Evolutionary conservation across 2,329 filamentous ascomycete species (phyloP).

Genomic region (Fusarium luffae): DNA sequence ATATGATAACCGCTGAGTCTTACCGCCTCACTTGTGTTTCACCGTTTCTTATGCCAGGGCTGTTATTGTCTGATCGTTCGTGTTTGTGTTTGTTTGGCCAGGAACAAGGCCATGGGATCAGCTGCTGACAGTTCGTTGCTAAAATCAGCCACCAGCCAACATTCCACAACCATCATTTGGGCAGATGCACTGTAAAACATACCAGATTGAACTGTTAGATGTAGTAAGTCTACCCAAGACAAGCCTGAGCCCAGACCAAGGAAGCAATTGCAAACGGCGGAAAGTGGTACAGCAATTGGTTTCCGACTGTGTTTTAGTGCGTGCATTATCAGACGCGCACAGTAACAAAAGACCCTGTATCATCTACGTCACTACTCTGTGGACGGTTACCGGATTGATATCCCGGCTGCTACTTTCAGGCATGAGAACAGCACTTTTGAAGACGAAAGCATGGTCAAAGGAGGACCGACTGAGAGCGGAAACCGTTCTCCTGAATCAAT

Average conservation of each 20-base stretch:
- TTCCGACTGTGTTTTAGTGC: constrained; percentile 35
- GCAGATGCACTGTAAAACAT: not conserved
- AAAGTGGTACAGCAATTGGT: constrained; percentile 9
- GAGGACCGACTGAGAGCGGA: not conserved
- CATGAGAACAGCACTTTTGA: not conserved
- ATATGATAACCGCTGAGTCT: not conserved
- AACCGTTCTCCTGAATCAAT: not conserved
- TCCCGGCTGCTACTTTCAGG: not conserved
- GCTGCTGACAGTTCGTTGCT: not conserved
- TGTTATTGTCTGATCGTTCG: not conserved
- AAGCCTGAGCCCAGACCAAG: not conserved
- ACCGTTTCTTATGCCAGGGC: constrained; percentile 19
- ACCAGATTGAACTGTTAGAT: not conserved
- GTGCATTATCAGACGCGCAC: constrained; percentile 34
- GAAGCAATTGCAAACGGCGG: not conserved
- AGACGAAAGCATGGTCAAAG: not conserved
- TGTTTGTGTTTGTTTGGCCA: constrained; percentile 2
- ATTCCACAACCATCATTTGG: not conserved
- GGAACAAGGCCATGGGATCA: not conserved
- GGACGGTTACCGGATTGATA: constrained; percentile 3
- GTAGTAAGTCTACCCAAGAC: constrained; percentile 3
- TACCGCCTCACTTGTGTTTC: constrained; percentile 26
- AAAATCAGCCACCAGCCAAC: not conserved
- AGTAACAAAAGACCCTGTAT: constrained; percentile 12
- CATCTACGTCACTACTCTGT: constrained; percentile 32